Percentiles rank a stretch among this genome's conserved stretches.
phyloP scores from a whole-genome alignment of 768 basidiomycete species.

The Tylopilus felleus region DNA sequence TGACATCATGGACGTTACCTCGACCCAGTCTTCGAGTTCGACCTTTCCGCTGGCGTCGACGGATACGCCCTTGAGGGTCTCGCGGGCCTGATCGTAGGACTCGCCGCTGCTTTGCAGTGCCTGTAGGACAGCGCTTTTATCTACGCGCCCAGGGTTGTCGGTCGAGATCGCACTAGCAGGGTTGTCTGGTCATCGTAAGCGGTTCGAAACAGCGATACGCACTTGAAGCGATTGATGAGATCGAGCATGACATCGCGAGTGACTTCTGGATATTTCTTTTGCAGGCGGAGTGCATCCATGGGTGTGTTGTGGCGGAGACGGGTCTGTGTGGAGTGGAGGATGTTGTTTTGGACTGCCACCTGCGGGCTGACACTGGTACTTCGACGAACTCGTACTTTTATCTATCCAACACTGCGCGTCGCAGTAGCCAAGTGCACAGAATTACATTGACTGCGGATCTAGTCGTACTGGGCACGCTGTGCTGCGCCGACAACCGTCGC shows the following conservation, averaged over 20 bases:
- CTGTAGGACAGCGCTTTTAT: slow-evolving; percentile 79
- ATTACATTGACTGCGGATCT: background rate
- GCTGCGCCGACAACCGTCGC: too few species aligned
- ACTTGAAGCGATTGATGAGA: slow-evolving; percentile 96
- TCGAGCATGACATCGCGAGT: slow-evolving; percentile 92
- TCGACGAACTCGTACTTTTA: background rate
- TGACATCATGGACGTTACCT: slow-evolving; percentile 53
- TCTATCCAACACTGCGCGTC: background rate
- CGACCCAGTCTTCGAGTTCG: slow-evolving; percentile 97
- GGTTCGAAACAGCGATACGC: slow-evolving; percentile 32
- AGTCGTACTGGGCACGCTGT: too few species aligned
- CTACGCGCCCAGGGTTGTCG: slow-evolving; percentile 77
- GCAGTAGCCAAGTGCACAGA: background rate
- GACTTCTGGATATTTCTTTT: slow-evolving; percentile 91
- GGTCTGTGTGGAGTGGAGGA: background rate
- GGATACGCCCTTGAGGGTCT: slow-evolving; percentile 89
- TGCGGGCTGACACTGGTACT: too few species aligned
- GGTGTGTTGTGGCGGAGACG: slow-evolving; percentile 19
- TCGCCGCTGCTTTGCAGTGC: slow-evolving; percentile 76
- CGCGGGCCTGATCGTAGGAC: slow-evolving; percentile 85
- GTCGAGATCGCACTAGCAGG: slow-evolving; percentile 66
- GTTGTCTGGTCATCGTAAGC: background rate
- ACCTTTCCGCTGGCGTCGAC: slow-evolving; percentile 95
- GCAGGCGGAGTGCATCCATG: slow-evolving; percentile 84
- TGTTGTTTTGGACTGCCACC: slow-evolving; percentile 4